Evolutionary conservation across 345 rosid species (phyloP).

Genomic region (Populus ilicifolia): DNA sequence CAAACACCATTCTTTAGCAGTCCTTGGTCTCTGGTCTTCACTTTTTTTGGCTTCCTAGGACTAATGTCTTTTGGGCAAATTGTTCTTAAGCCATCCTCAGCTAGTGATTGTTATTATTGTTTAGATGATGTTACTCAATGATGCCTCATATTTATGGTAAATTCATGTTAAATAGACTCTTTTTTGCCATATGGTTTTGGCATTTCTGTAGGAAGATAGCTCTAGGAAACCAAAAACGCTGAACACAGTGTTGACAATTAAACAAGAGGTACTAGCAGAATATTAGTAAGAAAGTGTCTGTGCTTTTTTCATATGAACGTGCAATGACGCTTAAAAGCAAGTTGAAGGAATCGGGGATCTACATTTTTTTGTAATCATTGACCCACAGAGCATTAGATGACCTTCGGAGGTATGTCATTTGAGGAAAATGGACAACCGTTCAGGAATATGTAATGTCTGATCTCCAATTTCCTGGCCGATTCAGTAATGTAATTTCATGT

Average conservation of each 20-base stretch:
- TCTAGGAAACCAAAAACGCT: background rate
- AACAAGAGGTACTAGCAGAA: background rate
- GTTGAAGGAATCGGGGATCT: background rate
- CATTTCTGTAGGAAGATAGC: background rate
- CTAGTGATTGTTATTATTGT: background rate
- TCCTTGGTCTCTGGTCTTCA: too few species aligned
- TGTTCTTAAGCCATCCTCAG: background rate
- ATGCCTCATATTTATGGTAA: background rate
- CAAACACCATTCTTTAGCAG: background rate
- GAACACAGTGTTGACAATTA: background rate
- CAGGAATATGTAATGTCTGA: background rate
- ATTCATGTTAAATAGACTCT: background rate
- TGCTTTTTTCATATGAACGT: background rate
- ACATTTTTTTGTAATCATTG: background rate
- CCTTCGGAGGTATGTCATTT: background rate
- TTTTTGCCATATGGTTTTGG: background rate
- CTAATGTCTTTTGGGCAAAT: background rate
- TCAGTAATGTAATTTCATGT: background rate
- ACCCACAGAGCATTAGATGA: too few species aligned
- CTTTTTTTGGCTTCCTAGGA: background rate
- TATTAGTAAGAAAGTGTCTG: background rate
- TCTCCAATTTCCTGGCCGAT: background rate
- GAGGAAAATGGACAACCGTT: background rate
- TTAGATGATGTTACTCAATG: background rate
- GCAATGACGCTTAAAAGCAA: background rate